A percentile compares a stretch with the other conserved stretches of the same genome.
Conservation (phyloP, 805 yeast genomes). For the Candida golubevii region DNA sequence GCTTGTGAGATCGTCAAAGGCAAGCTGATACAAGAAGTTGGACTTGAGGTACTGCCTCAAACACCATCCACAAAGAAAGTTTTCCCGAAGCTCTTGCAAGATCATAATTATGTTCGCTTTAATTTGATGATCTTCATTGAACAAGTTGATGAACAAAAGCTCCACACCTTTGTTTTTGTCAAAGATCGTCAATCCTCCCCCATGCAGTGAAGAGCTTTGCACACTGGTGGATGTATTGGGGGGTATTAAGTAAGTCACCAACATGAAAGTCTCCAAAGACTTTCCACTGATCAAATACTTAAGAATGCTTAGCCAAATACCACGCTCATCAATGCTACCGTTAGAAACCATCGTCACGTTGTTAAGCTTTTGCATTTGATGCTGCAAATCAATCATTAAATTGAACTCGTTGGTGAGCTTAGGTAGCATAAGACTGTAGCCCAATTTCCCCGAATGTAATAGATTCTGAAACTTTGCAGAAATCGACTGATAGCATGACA, state of each 20-base stretch:
- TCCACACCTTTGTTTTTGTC: conserved; percentile 45
- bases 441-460: conserved; percentile 27
- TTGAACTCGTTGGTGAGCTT: conserved; percentile 38
- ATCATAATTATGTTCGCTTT: conserved; percentile 40
- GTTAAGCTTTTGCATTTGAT: conserved; percentile 37
- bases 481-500: conserved; percentile 39
- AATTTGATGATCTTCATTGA: conserved; percentile 37
- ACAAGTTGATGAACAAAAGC: conserved; percentile 36
- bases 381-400: conserved; percentile 40
- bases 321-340: conserved; percentile 25
- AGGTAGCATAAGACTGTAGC: conserved; percentile 31
- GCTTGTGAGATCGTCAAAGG: conserved; percentile 30
- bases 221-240: conserved; percentile 37
- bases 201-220: conserved; percentile 34
- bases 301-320: conserved; percentile 40
- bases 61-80: conserved; percentile 44
- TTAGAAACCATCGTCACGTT: conserved; percentile 11
- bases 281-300: conserved; percentile 40
- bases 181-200: conserved; percentile 38
- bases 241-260: conserved; percentile 39
- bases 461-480: conserved; percentile 33
- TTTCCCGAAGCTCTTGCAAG: conserved; percentile 40
- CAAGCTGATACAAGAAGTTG: conserved; percentile 38
- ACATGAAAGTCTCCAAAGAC: conserved; percentile 36
- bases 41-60: conserved; percentile 32